Conservation (phyloP, 176 grass and related monocot species). For the Alopecurus myosuroides region DNA sequence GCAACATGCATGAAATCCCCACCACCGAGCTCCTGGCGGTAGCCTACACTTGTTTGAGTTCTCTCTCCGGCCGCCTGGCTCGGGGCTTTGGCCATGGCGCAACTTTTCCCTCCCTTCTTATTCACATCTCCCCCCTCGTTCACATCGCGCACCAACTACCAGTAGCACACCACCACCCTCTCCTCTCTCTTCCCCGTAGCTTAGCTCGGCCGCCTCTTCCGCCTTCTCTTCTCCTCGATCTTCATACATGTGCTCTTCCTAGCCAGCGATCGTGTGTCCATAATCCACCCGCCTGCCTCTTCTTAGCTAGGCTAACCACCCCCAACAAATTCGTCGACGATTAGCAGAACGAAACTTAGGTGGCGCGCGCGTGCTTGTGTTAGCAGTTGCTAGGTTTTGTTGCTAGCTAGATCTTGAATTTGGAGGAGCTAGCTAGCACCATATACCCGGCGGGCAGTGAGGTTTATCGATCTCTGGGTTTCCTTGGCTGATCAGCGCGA, state of each 20-base stretch:
- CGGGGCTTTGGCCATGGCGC: neutral
- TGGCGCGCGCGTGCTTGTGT: neutral
- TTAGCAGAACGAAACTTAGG: neutral
- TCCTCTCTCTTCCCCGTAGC: neutral
- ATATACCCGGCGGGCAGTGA: neutral
- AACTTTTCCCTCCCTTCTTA: conserved; percentile 64
- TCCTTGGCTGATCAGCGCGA: neutral
- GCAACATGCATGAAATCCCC: conserved; percentile 10
- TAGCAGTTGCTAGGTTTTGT: neutral
- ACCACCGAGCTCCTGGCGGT: neutral
- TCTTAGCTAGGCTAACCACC: neutral
- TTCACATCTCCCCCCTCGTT: conserved; percentile 52
- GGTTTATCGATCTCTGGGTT: neutral
- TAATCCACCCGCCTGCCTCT: neutral
- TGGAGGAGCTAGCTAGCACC: neutral
- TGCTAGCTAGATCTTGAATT: neutral
- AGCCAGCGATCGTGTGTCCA: neutral
- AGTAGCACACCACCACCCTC: neutral
- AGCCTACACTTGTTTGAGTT: neutral
- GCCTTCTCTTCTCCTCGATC: neutral
- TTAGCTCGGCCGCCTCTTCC: neutral
- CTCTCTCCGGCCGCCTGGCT: neutral
- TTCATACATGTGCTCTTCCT: neutral
- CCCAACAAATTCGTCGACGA: neutral
- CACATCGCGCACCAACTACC: conserved; percentile 42